Conservation (phyloP, 192 early-diverging fungal genomes). For the Coemansia sp. region DNA sequence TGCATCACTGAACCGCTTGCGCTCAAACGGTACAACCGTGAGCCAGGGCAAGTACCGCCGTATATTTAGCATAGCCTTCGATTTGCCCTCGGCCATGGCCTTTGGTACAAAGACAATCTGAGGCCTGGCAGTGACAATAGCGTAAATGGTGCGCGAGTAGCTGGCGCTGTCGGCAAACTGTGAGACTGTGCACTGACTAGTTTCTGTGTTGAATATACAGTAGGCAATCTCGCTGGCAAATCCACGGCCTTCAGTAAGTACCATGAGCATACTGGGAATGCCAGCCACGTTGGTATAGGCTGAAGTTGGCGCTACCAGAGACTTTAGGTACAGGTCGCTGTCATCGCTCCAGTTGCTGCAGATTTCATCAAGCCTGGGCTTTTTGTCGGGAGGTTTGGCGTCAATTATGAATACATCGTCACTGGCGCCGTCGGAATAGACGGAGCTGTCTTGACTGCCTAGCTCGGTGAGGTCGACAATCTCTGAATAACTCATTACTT, state of each 20-base stretch:
- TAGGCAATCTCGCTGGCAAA: conserved; percentile 44
- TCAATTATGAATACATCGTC: conserved; percentile 7
- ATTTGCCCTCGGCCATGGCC: conserved; percentile 38
- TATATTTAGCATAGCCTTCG: conserved; percentile 41
- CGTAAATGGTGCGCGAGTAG: conserved; percentile 47
- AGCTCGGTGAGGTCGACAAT: conserved; percentile 26
- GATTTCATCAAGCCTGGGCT: conserved; percentile 3
- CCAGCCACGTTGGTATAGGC: conserved; percentile 23
- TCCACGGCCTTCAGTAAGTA: conserved; percentile 39
- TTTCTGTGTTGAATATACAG: conserved; percentile 28
- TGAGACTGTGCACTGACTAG: conserved; percentile 28
- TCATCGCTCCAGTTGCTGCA: not conserved
- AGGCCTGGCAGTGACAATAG: conserved; percentile 23
- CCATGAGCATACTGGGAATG: conserved; percentile 26
- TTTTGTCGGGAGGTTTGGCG: conserved; percentile 2
- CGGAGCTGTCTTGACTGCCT: conserved; percentile 2
- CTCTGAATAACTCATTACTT: not conserved
- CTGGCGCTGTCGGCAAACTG: conserved; percentile 45
- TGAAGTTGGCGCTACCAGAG: conserved; percentile 22
- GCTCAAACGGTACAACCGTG: conserved; percentile 15
- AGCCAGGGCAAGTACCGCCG: conserved; percentile 49
- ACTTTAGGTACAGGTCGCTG: not conserved
- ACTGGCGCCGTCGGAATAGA: not conserved
- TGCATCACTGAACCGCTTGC: conserved; percentile 25
- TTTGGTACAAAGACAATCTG: conserved; percentile 33